Evolutionary conservation across 371 early-diverging fungal genomes (phyloP).

Genomic region (Mucor sp.): DNA sequence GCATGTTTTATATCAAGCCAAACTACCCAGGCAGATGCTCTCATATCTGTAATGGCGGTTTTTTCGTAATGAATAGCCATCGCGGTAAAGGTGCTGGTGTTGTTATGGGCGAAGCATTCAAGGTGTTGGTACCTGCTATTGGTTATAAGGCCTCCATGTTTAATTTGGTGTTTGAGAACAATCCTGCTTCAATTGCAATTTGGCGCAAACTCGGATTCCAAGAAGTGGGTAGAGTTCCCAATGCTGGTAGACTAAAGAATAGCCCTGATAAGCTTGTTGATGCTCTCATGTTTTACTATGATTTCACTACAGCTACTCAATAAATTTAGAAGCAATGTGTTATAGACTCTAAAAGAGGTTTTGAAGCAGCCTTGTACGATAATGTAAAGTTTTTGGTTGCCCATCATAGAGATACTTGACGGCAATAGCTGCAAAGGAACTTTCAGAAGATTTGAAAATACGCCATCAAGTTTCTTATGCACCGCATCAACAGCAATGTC

Average conservation of each 20-base stretch:
- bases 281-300: slow-evolving; percentile 75
- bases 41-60: slow-evolving; percentile 79
- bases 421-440: not conserved
- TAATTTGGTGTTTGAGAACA: slow-evolving; percentile 78
- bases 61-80: slow-evolving; percentile 55
- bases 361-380: too few species aligned
- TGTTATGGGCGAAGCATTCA: slow-evolving; percentile 70
- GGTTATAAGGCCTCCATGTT: slow-evolving; percentile 80
- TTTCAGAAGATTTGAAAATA: too few species aligned
- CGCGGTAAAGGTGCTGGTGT: slow-evolving; percentile 68
- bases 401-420: too few species aligned
- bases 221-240: slow-evolving; percentile 69
- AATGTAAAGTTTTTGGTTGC: too few species aligned
- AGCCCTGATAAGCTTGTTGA: slow-evolving; percentile 63
- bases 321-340: not conserved
- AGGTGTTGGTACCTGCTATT: slow-evolving; percentile 61
- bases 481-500: too few species aligned
- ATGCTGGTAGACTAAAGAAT: slow-evolving; percentile 59
- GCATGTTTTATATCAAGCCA: slow-evolving; percentile 78
- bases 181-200: slow-evolving; percentile 64
- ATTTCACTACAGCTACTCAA: slow-evolving; percentile 43
- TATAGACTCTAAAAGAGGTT: not conserved
- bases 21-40: slow-evolving; percentile 74
- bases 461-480: too few species aligned
- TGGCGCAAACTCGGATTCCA: slow-evolving; percentile 72